Base-by-base conservation (phyloP, 345 rosid genomes). In the Syzygium aqueum region DNA sequence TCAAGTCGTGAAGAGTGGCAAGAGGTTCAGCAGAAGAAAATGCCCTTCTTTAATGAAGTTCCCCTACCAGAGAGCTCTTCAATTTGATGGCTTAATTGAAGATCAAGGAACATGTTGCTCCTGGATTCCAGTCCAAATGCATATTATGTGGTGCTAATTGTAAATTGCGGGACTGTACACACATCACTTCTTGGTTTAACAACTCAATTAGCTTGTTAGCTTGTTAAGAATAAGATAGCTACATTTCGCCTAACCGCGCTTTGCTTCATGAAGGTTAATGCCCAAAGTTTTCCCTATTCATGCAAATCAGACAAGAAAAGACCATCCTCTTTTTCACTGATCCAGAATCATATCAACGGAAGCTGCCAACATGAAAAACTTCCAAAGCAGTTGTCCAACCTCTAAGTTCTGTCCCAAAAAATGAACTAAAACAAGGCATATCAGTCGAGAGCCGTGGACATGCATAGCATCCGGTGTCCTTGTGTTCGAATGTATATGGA, bases 1-100 rank as follows among this genome's bases (percentile, higher is more conserved):
- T 90, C 94, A 28, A 85, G 63, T 51, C 80, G 80, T 2, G 86
- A 91, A 33, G 93, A 92, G 25, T 91, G 91, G 88, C 89, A 84
- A 84, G 91, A 92, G 89, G 90, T 95, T 84, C 91, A 89, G 85
- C 96, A 94, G 89, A 93, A 88, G 87, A 86, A 83, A 53, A 90
- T 93, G 95, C 96, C 98, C 25, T 94, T 94, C 90, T 93, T 94
- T 86, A 49, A 86, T 51, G 59, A 53, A 84, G 91, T 90, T 90
- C 94, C 94, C 67, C 82, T 88, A 52, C 88, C 86, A 28, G 87
- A 86, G 82, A 78, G 51, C 49, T 73, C 82, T 84, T 87, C 89
- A 52, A 77, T 86, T 40, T 88, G 51, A 33, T 77, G 51, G 87
- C 46, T 85, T 37, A 33, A 25, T 67, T 77, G 51, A 86, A 84